These are phyloP conservation scores for Harringtonia aguacate DNA, from an alignment of 2,329 filamentous ascomycete species.

Conservation along the genomic window DNA sequence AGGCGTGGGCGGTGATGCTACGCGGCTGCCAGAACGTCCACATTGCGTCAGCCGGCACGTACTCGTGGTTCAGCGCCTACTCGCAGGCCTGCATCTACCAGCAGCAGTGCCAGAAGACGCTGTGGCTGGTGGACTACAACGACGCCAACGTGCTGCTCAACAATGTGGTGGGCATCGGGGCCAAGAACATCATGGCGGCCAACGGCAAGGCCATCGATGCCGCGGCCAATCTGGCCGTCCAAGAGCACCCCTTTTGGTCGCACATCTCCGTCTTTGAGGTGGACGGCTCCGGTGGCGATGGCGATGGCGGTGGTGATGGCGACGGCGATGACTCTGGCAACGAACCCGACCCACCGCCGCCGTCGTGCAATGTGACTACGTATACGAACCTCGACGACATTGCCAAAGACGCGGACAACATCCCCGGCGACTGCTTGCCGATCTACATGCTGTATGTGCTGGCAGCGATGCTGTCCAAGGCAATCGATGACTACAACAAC, in stretches of 20 bases:
- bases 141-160: conserved; percentile 13
- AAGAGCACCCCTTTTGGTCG: conserved; percentile 18
- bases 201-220: conserved; percentile 17
- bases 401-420: too few species aligned
- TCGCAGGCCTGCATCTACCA: conserved; percentile 11
- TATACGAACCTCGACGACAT: too few species aligned
- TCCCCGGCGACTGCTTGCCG: too few species aligned
- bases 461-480: too few species aligned
- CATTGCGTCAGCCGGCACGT: conserved; percentile 16
- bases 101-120: conserved; percentile 15
- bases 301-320: too few species aligned
- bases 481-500: too few species aligned
- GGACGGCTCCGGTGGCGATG: too few species aligned
- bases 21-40: conserved; percentile 9
- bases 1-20: conserved; percentile 15
- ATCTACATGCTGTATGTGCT: too few species aligned
- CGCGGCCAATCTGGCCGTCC: conserved; percentile 17
- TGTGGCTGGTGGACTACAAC: conserved; percentile 14
- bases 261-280: conserved; percentile 17
- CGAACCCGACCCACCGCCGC: too few species aligned
- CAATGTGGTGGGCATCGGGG: conserved; percentile 20
- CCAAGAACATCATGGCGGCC: conserved; percentile 17
- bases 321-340: too few species aligned
- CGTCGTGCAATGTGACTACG: too few species aligned
- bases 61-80: conserved; percentile 17